Evolutionary conservation across 169 alveolate species (phyloP).

Genomic region (Theileria sp.): DNA sequence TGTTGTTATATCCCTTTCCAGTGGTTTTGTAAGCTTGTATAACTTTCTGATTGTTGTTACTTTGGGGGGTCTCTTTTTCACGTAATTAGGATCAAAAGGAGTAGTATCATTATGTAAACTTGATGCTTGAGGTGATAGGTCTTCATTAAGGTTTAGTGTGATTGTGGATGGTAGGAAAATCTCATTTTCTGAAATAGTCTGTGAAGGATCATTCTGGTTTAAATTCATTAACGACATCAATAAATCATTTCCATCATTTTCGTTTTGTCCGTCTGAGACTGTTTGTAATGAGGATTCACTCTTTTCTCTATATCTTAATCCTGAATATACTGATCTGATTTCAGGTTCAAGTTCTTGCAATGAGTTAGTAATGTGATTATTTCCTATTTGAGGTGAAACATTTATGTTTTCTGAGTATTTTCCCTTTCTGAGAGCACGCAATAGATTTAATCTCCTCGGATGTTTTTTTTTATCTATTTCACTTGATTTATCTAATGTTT

Average conservation of each 20-base stretch:
- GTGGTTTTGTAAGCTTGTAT: background rate
- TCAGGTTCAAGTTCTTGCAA: background rate
- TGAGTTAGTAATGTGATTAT: background rate
- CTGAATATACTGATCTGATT: background rate
- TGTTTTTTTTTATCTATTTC: background rate
- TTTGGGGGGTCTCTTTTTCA: background rate
- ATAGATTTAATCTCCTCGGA: background rate
- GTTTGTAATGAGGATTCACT: background rate
- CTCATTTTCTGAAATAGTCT: background rate
- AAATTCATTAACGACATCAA: background rate
- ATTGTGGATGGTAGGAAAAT: background rate
- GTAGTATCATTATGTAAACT: background rate
- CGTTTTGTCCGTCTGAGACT: background rate
- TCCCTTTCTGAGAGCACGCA: background rate
- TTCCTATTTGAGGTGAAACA: background rate
- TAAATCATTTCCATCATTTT: background rate
- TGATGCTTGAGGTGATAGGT: background rate
- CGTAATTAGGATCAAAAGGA: background rate
- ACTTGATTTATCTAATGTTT: background rate
- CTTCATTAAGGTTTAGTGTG: background rate
- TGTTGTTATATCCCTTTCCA: background rate
- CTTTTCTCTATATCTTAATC: background rate
- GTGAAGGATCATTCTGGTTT: background rate
- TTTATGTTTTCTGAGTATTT: background rate
- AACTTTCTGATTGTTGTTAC: background rate